Evolutionary conservation across 306 rosid species (phyloP).

Genomic region (Acacia acuminata): DNA sequence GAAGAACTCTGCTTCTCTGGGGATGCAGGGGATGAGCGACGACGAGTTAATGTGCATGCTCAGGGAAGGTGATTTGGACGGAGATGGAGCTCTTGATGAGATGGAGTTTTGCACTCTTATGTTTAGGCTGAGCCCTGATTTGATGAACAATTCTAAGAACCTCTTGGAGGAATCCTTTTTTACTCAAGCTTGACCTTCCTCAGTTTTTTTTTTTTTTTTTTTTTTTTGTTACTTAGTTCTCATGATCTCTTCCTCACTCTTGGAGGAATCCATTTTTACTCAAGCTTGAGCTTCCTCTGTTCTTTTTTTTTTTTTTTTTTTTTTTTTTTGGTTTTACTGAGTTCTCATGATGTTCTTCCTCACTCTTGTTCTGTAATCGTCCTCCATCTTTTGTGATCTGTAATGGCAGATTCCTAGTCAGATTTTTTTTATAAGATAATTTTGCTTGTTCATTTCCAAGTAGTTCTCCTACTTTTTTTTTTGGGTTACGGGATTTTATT

Average conservation of each 20-base stretch:
- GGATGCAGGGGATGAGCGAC: slow-evolving; percentile 67
- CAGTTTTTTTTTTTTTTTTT: not conserved
- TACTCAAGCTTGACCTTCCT: not conserved
- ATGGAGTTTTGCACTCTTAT: slow-evolving; percentile 87
- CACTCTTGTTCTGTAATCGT: not conserved
- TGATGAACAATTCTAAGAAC: slow-evolving; percentile 61
- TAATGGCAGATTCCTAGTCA: not conserved
- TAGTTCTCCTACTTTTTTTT: not conserved
- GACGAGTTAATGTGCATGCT: slow-evolving; percentile 74
- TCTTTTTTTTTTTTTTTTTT: not conserved
- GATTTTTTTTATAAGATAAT: not conserved
- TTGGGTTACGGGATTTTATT: not conserved
- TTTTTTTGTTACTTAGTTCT: not conserved
- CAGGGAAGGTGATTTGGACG: slow-evolving; percentile 83
- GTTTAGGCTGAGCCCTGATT: slow-evolving; percentile 81
- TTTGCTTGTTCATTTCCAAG: not conserved
- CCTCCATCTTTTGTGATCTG: not conserved
- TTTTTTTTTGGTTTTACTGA: not conserved
- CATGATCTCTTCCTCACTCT: not conserved
- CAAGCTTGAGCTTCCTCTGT: not conserved
- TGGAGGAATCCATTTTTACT: slow-evolving; percentile 54
- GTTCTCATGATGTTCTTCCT: not conserved
- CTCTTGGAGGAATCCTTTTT: slow-evolving; percentile 60
- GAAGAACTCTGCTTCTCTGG: slow-evolving; percentile 70
- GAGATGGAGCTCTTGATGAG: slow-evolving; percentile 71